These are phyloP conservation scores for Kazachstania kunashirensis DNA, from an alignment of 805 yeast genomes.

Conservation along the genomic window DNA sequence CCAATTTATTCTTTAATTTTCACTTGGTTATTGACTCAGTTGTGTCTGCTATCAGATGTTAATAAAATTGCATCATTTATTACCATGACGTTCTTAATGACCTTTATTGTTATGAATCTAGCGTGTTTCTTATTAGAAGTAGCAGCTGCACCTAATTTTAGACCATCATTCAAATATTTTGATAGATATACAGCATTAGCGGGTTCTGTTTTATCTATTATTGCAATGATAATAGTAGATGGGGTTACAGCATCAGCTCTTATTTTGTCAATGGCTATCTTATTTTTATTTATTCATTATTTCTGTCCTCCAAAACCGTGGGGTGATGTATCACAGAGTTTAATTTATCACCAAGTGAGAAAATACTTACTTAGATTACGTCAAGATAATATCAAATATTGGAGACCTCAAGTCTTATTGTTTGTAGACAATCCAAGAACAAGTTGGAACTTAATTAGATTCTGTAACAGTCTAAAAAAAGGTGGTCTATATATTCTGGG, in stretches of 20 bases:
- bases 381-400: constrained; percentile 90
- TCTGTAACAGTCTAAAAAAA: constrained; percentile 89
- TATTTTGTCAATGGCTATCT: constrained; percentile 49
- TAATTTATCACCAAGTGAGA: constrained; percentile 93
- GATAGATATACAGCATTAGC: constrained; percentile 68
- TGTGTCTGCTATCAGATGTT: constrained; percentile 80
- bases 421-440: constrained; percentile 88
- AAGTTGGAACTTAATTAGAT: constrained; percentile 82
- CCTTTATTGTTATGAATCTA: constrained; percentile 85
- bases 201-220: constrained; percentile 60
- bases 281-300: constrained; percentile 77
- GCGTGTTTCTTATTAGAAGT: constrained; percentile 84
- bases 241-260: constrained; percentile 78
- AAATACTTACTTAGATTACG: constrained; percentile 69
- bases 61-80: constrained; percentile 91
- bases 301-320: constrained; percentile 90
- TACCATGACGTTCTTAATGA: constrained; percentile 95
- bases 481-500: constrained; percentile 92
- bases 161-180: constrained; percentile 90
- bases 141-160: constrained; percentile 94
- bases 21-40: constrained; percentile 77
- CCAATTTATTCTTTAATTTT: constrained; percentile 58
- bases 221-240: constrained; percentile 92
- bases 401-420: constrained; percentile 92
- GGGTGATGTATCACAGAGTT: constrained; percentile 96